Conservation (phyloP, 805 yeast species). For the Wickerhamomyces alni region DNA sequence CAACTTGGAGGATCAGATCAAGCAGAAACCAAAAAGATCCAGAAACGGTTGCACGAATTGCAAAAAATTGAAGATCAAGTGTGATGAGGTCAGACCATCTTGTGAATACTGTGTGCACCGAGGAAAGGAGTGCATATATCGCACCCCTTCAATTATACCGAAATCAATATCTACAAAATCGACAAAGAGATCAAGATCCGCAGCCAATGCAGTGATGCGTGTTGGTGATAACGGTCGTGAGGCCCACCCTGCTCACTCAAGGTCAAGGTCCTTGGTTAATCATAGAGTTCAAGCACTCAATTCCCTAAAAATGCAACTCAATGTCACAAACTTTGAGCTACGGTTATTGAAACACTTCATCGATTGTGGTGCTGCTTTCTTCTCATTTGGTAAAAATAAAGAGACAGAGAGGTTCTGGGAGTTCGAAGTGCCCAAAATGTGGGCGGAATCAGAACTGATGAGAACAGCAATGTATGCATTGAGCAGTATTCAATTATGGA, state of each 20-base stretch:
- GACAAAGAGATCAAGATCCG: background rate
- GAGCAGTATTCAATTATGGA: conserved; percentile 16
- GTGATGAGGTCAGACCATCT: conserved; percentile 75
- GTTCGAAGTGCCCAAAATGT: conserved; percentile 14
- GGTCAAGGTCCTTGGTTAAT: background rate
- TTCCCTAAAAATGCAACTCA: conserved; percentile 14
- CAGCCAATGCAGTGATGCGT: background rate
- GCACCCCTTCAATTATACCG: no score
- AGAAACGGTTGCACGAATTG: conserved; percentile 83
- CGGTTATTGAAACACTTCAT: conserved; percentile 15
- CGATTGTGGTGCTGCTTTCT: conserved; percentile 18
- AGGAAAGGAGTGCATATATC: conserved; percentile 66
- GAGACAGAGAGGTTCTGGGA: conserved; percentile 11
- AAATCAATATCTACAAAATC: no score
- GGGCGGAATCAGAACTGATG: conserved; percentile 13
- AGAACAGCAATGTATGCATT: conserved; percentile 15
- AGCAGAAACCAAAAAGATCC: conserved; percentile 48
- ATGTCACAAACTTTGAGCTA: conserved; percentile 14
- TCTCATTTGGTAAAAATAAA: conserved; percentile 11
- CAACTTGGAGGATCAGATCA: no score
- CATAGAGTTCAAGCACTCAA: conserved; percentile 8
- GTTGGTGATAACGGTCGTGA: no score
- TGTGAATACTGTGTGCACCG: conserved; percentile 73
- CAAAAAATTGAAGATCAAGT: conserved; percentile 77
- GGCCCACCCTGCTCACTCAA: background rate